phyloP scores from a whole-genome alignment of 2,329 filamentous ascomycete species.

The Neofusicoccum cordaticola region DNA sequence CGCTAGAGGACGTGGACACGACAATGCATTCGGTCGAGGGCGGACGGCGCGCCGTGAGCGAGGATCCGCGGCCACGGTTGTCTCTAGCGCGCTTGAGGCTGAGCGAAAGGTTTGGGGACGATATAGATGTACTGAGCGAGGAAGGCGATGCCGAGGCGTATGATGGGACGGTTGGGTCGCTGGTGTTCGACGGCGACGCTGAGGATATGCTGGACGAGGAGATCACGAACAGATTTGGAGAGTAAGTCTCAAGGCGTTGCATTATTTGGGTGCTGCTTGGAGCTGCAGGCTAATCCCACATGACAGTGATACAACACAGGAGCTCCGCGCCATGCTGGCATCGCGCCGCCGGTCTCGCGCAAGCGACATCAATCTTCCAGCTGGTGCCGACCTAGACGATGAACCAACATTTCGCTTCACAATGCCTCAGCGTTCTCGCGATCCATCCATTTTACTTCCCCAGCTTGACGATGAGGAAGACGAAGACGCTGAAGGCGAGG shows the following conservation, averaged over 20 bases:
- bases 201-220: constrained; percentile 28
- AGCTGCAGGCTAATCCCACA: neutral
- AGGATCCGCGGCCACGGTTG: constrained; percentile 41
- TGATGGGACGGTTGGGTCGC: constrained; percentile 37
- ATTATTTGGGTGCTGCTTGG: constrained; percentile 27
- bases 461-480: constrained; percentile 1
- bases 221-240: constrained; percentile 35
- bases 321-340: constrained; percentile 18
- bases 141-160: constrained; percentile 35
- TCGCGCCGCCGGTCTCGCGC: constrained; percentile 16
- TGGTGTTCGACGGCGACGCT: constrained; percentile 36
- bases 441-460: constrained; percentile 20
- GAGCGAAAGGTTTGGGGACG: constrained; percentile 53
- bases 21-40: constrained; percentile 52
- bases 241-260: constrained; percentile 33
- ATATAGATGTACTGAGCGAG: constrained; percentile 38
- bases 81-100: constrained; percentile 43
- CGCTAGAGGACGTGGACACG: constrained; percentile 34
- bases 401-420: constrained; percentile 39
- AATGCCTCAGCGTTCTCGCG: constrained; percentile 34
- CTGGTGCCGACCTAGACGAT: constrained; percentile 23
- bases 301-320: constrained; percentile 17
- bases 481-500: constrained; percentile 19
- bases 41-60: constrained; percentile 37
- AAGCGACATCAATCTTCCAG: constrained; percentile 10